phyloP scores from a whole-genome alignment of 495 filamentous ascomycete species.

The Annulohypoxylon stygium region DNA sequence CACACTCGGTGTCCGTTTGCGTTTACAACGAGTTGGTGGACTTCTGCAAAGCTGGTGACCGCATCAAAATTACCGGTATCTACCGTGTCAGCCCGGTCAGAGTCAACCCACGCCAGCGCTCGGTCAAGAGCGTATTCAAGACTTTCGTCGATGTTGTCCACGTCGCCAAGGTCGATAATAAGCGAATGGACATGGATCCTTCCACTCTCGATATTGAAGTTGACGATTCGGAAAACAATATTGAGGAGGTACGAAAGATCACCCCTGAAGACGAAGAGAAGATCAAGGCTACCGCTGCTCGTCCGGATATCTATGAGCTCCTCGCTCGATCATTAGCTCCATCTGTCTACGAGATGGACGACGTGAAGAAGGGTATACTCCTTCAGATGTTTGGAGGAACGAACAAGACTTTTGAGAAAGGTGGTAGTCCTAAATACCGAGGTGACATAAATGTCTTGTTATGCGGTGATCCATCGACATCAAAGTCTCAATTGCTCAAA shows the following conservation, averaged over 20 bases:
- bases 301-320: constrained; percentile 93
- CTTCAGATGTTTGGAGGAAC: constrained; percentile 97
- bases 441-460: constrained; percentile 98
- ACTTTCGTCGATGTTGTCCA: constrained; percentile 97
- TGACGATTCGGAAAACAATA: constrained; percentile 77
- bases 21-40: constrained; percentile 98
- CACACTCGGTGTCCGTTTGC: constrained; percentile 97
- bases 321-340: constrained; percentile 92
- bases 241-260: constrained; percentile 86
- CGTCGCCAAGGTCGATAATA: constrained; percentile 95
- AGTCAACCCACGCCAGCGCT: constrained; percentile 92
- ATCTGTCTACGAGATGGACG: constrained; percentile 97
- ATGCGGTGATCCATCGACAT: constrained; percentile 95
- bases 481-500: constrained; percentile 93
- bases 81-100: constrained; percentile 95
- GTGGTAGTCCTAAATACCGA: constrained; percentile 92
- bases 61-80: constrained; percentile 95
- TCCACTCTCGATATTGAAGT: constrained; percentile 85
- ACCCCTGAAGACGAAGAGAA: constrained; percentile 91
- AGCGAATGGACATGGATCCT: constrained; percentile 89
- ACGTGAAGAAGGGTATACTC: constrained; percentile 98
- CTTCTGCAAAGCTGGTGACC: constrained; percentile 96
- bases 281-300: constrained; percentile 83
- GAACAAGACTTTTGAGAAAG: constrained; percentile 98
- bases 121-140: constrained; percentile 95